Percentiles rank a stretch among this genome's conserved stretches.
These are phyloP conservation scores for Wickerhamomyces xylosicus DNA, from an alignment of 805 yeast species.

Conservation along the genomic window DNA sequence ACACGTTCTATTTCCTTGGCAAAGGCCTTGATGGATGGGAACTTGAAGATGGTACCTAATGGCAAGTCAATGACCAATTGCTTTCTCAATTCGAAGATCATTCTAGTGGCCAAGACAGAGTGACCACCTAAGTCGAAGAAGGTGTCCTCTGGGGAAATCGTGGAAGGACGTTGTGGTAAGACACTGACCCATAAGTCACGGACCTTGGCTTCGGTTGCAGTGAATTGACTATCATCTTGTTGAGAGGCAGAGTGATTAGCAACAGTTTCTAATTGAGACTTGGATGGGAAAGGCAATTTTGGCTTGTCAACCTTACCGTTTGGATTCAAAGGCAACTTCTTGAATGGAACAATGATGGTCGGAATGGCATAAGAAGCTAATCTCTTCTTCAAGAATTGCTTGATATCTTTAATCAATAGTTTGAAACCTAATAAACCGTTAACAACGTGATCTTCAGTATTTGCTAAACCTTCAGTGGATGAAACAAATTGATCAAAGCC, in stretches of 20 bases:
- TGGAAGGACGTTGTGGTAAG: conserved; percentile 76
- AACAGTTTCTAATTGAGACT: conserved; percentile 73
- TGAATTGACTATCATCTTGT: conserved; percentile 42
- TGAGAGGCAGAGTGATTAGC: conserved; percentile 36
- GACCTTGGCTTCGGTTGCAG: conserved; percentile 54
- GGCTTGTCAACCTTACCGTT: conserved; percentile 98
- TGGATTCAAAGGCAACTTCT: conserved; percentile 85
- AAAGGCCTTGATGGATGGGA: conserved; percentile 76
- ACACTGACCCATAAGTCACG: conserved; percentile 80
- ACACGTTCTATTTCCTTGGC: conserved; percentile 61
- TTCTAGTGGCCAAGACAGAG: conserved; percentile 90
- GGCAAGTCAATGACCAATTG: conserved; percentile 74
- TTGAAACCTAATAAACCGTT: conserved; percentile 69
- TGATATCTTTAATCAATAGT: conserved; percentile 70
- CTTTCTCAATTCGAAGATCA: conserved; percentile 88
- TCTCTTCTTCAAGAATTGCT: conserved; percentile 74
- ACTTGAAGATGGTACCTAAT: conserved; percentile 79
- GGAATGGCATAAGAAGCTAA: conserved; percentile 93
- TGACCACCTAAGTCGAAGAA: conserved; percentile 98
- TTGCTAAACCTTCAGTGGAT: conserved; percentile 32
- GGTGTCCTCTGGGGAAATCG: conserved; percentile 69
- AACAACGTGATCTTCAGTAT: conserved; percentile 54
- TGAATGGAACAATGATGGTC: conserved; percentile 78
- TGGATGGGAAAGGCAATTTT: conserved; percentile 87
- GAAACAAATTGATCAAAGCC: conserved; percentile 32